Evolutionary conservation across 176 grass and related monocot species (phyloP).

Genomic region (Avena eriantha): DNA sequence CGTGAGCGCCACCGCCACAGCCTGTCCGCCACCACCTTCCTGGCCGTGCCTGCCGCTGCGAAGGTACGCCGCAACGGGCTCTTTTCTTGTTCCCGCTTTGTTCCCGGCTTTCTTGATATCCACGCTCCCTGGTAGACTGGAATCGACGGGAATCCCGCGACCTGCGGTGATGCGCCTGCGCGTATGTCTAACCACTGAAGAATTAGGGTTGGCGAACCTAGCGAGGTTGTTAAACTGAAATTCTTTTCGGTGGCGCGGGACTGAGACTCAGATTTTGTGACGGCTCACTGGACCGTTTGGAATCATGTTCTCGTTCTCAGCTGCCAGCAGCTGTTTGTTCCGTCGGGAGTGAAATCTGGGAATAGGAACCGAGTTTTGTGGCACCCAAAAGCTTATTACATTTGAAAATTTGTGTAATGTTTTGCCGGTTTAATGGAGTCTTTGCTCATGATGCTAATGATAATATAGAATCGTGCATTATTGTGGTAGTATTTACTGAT

Average conservation of each 20-base stretch:
- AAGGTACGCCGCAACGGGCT: background rate
- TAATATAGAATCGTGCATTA: background rate
- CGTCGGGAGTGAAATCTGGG: background rate
- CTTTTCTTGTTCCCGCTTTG: background rate
- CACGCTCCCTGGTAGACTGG: background rate
- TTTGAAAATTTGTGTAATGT: background rate
- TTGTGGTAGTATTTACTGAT: background rate
- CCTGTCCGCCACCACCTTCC: background rate
- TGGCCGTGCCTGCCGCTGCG: background rate
- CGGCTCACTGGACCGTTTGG: background rate
- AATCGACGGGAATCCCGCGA: background rate
- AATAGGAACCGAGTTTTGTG: background rate
- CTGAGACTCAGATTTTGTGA: background rate
- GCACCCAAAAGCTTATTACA: background rate
- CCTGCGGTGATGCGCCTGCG: background rate
- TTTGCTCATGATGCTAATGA: background rate
- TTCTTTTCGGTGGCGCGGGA: background rate
- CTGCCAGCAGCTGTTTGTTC: background rate
- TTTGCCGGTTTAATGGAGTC: background rate
- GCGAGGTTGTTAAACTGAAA: background rate
- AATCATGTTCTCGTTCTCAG: background rate
- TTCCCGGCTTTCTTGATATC: background rate
- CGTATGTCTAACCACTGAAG: background rate
- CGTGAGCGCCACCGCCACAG: background rate
- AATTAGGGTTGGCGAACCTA: constrained; percentile 23